Base-by-base conservation (phyloP, 1,284 basidiomycete genomes). In the Rhodotorula sp. region DNA sequence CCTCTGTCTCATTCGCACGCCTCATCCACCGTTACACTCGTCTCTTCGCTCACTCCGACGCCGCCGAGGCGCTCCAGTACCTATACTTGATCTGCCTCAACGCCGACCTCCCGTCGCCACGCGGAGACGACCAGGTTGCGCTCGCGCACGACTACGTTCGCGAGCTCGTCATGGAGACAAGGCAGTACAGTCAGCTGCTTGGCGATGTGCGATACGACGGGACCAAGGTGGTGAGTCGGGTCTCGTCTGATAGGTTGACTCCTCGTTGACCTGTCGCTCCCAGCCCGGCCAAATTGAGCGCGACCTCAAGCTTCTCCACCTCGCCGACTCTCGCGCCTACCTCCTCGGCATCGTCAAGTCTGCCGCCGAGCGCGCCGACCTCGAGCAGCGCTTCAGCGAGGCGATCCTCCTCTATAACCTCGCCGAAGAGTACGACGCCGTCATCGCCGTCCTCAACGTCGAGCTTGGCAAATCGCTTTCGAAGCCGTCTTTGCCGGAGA, bases 401-500 rank as follows among this genome's bases (percentile, higher is more conserved):
- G 93, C 94, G 2, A 94, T 99, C 81, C 90, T 95, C 80, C 83
- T 99, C 57, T 98, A 93, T 83, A 95, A 98, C 81, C 87, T 98
- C 48, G 93, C 94, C 0, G 91, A 92, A 50, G 91, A 96, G 72
- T 94, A 94, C 79, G 83, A 87, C 60, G 91, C 89, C 40, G 95
- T 99, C 58, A 86, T 98, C 51, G 84, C 87, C 13, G 92, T 92
- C 68, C 88, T 99, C 54, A 93, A 92, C 53, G 87, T 88, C 66
- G 91, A 93, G 6, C 84, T 99, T 0, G 93, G 94, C n/a, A 89
- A 89, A 76, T 89, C 89, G 1, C 84, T 95, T 54, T 84, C 87
- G 8, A 24, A 26, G 37, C 51, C 86, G 88, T 44, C 40, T 44
- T 7, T 44, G 40, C 40, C 40, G 2, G 40, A 18, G 40, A 11